Conservation (phyloP, 805 yeast genomes). For the Candida khao-thaluensis region DNA sequence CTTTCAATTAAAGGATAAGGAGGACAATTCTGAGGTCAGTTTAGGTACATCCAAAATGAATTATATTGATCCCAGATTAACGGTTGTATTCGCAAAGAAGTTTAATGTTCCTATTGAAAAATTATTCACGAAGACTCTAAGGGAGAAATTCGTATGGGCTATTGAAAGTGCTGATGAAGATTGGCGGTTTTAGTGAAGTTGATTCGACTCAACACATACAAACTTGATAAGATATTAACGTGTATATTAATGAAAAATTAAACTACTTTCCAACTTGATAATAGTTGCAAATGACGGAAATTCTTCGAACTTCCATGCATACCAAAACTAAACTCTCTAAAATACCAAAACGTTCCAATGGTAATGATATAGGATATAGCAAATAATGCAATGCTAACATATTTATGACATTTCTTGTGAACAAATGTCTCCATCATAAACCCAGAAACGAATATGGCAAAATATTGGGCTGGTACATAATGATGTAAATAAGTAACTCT, state of each 20-base stretch:
- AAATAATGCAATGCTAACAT: constrained; percentile 34
- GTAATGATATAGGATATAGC: constrained; percentile 47
- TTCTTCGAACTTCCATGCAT: constrained; percentile 48
- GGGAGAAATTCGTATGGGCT: constrained; percentile 96
- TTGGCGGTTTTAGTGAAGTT: constrained; percentile 66
- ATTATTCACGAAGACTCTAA: constrained; percentile 81
- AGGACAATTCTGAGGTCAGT: constrained; percentile 91
- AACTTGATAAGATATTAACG: no score
- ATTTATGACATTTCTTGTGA: constrained; percentile 15
- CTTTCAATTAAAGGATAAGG: constrained; percentile 83
- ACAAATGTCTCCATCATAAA: constrained; percentile 51
- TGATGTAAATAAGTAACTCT: constrained; percentile 46
- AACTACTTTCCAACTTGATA: constrained; percentile 22
- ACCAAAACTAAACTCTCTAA: constrained; percentile 75
- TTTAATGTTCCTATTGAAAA: constrained; percentile 89
- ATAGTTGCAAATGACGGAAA: constrained; percentile 31
- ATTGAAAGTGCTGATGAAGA: constrained; percentile 83
- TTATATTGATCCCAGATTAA: constrained; percentile 90
- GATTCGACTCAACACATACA: not conserved
- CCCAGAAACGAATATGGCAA: constrained; percentile 72
- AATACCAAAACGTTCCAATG: constrained; percentile 56
- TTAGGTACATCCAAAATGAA: constrained; percentile 91
- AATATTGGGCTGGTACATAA: constrained; percentile 44
- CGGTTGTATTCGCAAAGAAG: constrained; percentile 85
- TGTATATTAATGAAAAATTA: constrained; percentile 1